Base-by-base conservation (phyloP, 257 asterid species). In the Nyctanthes arbortristis region DNA sequence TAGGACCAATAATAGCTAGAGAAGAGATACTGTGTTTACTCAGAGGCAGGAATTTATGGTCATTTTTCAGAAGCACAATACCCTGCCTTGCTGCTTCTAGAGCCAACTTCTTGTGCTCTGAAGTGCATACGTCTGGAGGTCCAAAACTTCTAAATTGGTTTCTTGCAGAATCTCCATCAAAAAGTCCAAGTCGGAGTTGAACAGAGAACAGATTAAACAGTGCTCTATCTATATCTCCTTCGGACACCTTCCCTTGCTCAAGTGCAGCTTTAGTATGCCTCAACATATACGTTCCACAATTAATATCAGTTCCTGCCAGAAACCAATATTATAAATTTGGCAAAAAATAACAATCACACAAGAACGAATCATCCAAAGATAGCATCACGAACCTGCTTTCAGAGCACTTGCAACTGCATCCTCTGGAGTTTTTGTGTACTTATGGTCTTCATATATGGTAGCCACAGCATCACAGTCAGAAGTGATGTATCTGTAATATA, bases 401-500 rank as follows among this genome's bases (percentile, higher is more conserved):
- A 93, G 79, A 61, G 97, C 95, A 67, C 80, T 79, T 32, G 97
- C 91, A 66, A 87, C 97, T 1, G 98, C 98, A 67, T 88, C 96
- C 72, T 90, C 98, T 0, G 80, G 81, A 27, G 86, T 66, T 73
- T 73, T 84, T 2, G 95, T 75, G 77, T 80, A 90, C 10, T 90
- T 81, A 57, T 93, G 95, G 79, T 82, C 11, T 72, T 88, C 97
- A 43, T 67, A 92, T 66, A 93, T 90, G 1, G 96, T 88, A 16
- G 92, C 92, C 80, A 88, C 93, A 64, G 98, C 97, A 77, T 93
- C 98, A 70, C 98, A 93, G 67, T 93, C 98, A 10, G 97, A 87
- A 63, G 95, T 71, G 73, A 93, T 84, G 68, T 93, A 93, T 75
- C 98, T 93, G 87, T 75, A 61, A 63, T 63, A 78, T 30, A 59